phyloP scores from a whole-genome alignment of 306 rosid species.

The Spatholobus suberectus region DNA sequence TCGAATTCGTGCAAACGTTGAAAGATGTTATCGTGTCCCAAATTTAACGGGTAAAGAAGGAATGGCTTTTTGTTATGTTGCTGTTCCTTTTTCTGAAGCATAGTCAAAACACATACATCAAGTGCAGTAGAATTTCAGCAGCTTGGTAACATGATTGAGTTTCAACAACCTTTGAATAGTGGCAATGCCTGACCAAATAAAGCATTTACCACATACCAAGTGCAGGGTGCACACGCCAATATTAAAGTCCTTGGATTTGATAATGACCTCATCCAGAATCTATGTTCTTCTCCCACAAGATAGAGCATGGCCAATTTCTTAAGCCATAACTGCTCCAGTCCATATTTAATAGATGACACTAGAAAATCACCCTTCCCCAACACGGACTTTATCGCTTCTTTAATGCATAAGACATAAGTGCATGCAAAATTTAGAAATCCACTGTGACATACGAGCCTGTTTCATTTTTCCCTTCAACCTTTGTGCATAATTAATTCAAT shows the following conservation, averaged over 20 bases:
- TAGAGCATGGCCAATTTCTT: constrained; percentile 42
- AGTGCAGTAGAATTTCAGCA: constrained; percentile 62
- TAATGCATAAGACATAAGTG: constrained; percentile 42
- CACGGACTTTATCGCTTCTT: constrained; percentile 26
- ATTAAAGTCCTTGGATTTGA: constrained; percentile 70
- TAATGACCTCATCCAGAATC: constrained; percentile 81
- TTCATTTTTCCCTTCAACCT: constrained; percentile 19
- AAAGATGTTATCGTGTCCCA: neutral
- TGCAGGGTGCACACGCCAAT: constrained; percentile 69
- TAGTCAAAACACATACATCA: constrained; percentile 73
- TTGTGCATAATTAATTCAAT: constrained; percentile 41
- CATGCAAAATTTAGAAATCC: constrained; percentile 40
- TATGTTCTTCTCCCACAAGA: constrained; percentile 70
- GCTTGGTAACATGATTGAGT: constrained; percentile 65
- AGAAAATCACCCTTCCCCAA: constrained; percentile 16
- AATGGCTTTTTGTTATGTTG: constrained; percentile 50
- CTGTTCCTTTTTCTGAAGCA: constrained; percentile 58
- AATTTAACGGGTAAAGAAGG: constrained; percentile 43
- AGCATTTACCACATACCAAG: constrained; percentile 70
- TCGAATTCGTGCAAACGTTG: constrained; percentile 5
- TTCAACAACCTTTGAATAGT: constrained; percentile 54
- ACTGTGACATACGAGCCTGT: constrained; percentile 34
- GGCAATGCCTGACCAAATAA: constrained; percentile 75
- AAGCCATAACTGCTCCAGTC: constrained; percentile 39
- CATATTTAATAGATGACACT: constrained; percentile 35